phyloP scores from a whole-genome alignment of 768 basidiomycete species.

The Rhodosporidiobolus sp. region DNA sequence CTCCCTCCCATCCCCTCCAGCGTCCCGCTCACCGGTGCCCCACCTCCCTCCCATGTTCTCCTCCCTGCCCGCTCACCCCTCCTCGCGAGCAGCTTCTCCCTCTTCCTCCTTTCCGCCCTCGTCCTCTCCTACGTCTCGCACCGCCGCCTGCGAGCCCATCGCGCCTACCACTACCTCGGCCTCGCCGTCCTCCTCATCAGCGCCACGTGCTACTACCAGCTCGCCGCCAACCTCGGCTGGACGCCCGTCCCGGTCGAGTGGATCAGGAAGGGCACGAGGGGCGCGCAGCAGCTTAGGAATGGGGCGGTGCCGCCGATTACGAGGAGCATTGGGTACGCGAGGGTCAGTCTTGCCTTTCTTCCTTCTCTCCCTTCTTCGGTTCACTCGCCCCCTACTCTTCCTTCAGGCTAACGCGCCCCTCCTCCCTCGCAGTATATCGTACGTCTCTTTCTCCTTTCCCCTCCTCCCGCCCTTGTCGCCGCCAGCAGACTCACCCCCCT shows the following conservation, averaged over 20 bases:
- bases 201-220: slow-evolving; percentile 3
- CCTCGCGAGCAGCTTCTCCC: neutral
- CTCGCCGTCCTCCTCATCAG: slow-evolving; percentile 14
- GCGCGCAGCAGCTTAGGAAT: slow-evolving; percentile 1
- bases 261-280: slow-evolving; percentile 11
- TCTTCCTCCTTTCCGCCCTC: slow-evolving; percentile 9
- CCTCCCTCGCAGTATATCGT: too few relatives aligned
- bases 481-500: too few relatives aligned
- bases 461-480: too few relatives aligned
- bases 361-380: neutral
- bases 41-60: neutral
- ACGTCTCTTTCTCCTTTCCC: too few relatives aligned
- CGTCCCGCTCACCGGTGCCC: neutral
- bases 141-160: neutral
- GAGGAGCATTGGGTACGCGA: slow-evolving; percentile 15
- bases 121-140: slow-evolving; percentile 1
- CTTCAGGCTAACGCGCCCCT: too few relatives aligned
- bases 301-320: slow-evolving; percentile 17
- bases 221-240: slow-evolving; percentile 16
- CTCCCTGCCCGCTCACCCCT: neutral
- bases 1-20: neutral
- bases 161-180: slow-evolving; percentile 26
- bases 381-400: neutral
- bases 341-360: neutral
- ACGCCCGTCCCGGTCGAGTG: slow-evolving; percentile 22